Percentiles rank a stretch among this genome's conserved stretches.
These are phyloP conservation scores for Sporothrix variecibatus DNA, from an alignment of 2,329 filamentous ascomycete species.

Conservation along the genomic window DNA sequence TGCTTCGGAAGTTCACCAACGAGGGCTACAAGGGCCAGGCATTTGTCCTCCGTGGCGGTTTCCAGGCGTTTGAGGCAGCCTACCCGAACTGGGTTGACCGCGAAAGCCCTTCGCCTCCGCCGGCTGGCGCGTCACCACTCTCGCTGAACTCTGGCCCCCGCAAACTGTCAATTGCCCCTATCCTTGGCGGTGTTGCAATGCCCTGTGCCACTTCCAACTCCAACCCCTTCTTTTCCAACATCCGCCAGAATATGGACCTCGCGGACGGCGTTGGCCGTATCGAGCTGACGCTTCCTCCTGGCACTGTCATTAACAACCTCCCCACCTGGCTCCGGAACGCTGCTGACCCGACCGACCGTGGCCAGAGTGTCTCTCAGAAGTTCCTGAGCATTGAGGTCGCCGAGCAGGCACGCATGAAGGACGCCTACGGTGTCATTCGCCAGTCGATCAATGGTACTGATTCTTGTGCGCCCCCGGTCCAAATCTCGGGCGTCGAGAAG, in stretches of 20 bases:
- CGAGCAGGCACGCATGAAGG: constrained; percentile 91
- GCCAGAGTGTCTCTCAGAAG: constrained; percentile 76
- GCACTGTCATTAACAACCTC: constrained; percentile 54
- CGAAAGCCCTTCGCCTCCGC: constrained; percentile 41
- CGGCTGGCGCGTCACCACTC: constrained; percentile 46
- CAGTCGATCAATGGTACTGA: constrained; percentile 40
- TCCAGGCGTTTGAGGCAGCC: constrained; percentile 67
- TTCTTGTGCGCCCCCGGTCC: constrained; percentile 48
- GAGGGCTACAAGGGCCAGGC: constrained; percentile 78
- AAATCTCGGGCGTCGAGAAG: constrained; percentile 90
- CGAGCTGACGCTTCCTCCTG: constrained; percentile 52
- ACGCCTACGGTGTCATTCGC: constrained; percentile 61
- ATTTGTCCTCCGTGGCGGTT: constrained; percentile 80
- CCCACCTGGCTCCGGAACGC: constrained; percentile 78
- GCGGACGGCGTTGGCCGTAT: constrained; percentile 89
- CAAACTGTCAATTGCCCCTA: constrained; percentile 60
- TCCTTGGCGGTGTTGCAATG: constrained; percentile 87
- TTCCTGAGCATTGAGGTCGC: constrained; percentile 82
- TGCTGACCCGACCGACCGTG: constrained; percentile 66
- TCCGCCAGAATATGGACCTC: constrained; percentile 94
- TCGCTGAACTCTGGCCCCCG: constrained; percentile 53
- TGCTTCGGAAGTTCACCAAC: constrained; percentile 86
- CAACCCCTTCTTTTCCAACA: constrained; percentile 94
- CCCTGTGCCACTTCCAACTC: constrained; percentile 67
- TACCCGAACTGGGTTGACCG: constrained; percentile 67